Evolutionary conservation across 2,329 filamentous ascomycete genomes (phyloP).

Genomic region (Sphaerulina vaccinii): DNA sequence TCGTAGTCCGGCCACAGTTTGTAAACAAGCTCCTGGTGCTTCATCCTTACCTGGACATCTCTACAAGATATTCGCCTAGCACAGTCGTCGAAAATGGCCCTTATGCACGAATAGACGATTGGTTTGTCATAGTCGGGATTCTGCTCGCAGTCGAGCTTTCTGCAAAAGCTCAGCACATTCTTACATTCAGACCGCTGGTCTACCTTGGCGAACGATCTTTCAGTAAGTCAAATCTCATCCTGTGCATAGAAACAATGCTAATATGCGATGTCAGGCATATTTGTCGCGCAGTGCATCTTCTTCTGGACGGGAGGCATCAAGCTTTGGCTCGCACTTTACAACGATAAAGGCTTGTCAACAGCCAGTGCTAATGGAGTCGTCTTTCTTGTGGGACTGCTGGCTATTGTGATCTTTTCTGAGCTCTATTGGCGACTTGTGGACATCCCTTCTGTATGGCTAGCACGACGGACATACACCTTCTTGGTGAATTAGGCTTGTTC

Average conservation of each 20-base stretch:
- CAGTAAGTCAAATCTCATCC: constrained; percentile 22
- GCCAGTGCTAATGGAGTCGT: constrained; percentile 30
- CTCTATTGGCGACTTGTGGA: constrained; percentile 31
- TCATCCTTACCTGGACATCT: constrained; percentile 31
- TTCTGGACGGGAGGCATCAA: constrained; percentile 35
- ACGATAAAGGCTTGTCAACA: constrained; percentile 11
- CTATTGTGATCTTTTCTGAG: constrained; percentile 26
- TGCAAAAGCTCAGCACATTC: constrained; percentile 14
- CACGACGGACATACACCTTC: constrained; percentile 26
- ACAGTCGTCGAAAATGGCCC: constrained; percentile 25
- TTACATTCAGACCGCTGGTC: constrained; percentile 30
- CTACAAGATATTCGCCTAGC: constrained; percentile 18
- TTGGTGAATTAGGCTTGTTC: constrained; percentile 13
- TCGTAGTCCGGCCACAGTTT: constrained; percentile 29
- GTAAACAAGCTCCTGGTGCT: constrained; percentile 30
- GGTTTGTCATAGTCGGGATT: constrained; percentile 31
- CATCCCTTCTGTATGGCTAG: constrained; percentile 28
- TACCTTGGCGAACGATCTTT: constrained; percentile 32
- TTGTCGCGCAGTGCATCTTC: constrained; percentile 31
- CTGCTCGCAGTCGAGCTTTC: constrained; percentile 29
- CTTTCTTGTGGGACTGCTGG: constrained; percentile 24
- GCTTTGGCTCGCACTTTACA: constrained; percentile 29
- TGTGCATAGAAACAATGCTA: background rate
- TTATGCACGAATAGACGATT: constrained; percentile 33
- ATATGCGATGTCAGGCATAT: constrained; percentile 26